Base-by-base conservation (phyloP, 169 alveolate species). In the Plasmodium coatneyi region DNA sequence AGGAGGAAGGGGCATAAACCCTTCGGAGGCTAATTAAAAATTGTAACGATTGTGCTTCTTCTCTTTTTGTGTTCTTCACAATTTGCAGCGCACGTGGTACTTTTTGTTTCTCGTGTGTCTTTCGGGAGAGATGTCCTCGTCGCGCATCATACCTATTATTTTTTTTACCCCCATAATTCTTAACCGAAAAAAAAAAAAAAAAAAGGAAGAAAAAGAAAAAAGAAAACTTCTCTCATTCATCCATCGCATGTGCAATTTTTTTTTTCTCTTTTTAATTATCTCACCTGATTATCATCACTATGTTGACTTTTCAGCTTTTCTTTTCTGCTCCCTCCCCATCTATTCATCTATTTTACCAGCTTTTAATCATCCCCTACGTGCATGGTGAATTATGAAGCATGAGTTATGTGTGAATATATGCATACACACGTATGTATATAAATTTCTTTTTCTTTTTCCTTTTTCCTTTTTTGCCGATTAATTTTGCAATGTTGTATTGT, bases 401-500 rank as follows among this genome's bases (percentile, higher is more conserved):
- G 25, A 9, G 36, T 22, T 60, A 60, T 60, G 32, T 60, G 14
- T 60, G 32, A 7, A 60, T 60, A 60, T 60, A 60, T 60, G n/a
- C 32, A 19, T 60, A 60, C 22, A 60, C 14, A 60, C 32, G 39
- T 32, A 32, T 60, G 32, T 16, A 19, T 60, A 60, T 14, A 60
- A 6, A 60, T 60, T 60, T 22, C 28, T 22, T 60, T 19, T 60
- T 16, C 14, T 60, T 19, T 60, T 16, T 3, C 6, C n/a, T 60
- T 60, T 60, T 60, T 19, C 5, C n/a, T 19, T 16, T 60, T 60
- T 60, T 60, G 74, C 74, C 74, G 74, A 60, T 60, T 60, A 60
- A 60, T 60, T 60, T 60, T 60, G 74, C 32, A 60, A n/a, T 60
- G 74, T 60, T 60, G 34, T 60, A 60, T 60, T 60, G 74, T 60